Base-by-base conservation (phyloP, 2,329 filamentous ascomycete species). In the Talaromyces sp. region DNA sequence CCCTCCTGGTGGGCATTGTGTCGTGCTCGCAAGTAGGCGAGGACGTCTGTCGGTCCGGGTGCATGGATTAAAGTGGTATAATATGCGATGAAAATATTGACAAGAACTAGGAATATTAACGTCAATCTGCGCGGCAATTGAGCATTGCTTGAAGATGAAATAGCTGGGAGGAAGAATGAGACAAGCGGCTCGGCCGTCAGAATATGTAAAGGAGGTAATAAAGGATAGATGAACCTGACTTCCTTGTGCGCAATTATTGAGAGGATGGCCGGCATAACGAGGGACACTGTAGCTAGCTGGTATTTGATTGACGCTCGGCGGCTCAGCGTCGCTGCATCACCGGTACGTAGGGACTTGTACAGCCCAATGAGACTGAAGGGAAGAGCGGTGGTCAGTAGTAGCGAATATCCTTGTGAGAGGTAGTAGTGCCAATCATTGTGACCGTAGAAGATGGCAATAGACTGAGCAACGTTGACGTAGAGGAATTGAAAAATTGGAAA, bases 201-300 rank as follows among this genome's bases (percentile, higher is more conserved):
- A 68, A 97, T 81, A 75, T 95, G 92, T 6, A 99, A 84, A n/a
- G 89, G 85, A 1, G 95, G 94, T 1, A 98, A 85, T 19, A 99
- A 85, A 1, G 95, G 94, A 73, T 96, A 97, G 70, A 98, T 91
- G 81, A 99, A 99, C 72, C 95, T 92, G 71, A 97, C 91, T 83
- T 99, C 95, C 77, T 99, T 99, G 80, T 99, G 95, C 1, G 92
- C 88, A 70, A 98, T 91, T 56, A 91, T 74, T 1, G 92, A 96
- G 38, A 98, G 84, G 1, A 82, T 77, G 1, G 80, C 75, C 10
- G 91, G 79, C 65, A 89, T 90, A 34, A 86, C 77, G 63, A 89
- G 68, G 49, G 89, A 83, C 7, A 86, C 81, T 34, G 83, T 82
- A 10, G 87, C 82, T 8, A 93, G 79, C 40, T 84, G 83, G 63